Conservation (phyloP, 441 rosid genomes). For the Biscutella auriculata region DNA sequence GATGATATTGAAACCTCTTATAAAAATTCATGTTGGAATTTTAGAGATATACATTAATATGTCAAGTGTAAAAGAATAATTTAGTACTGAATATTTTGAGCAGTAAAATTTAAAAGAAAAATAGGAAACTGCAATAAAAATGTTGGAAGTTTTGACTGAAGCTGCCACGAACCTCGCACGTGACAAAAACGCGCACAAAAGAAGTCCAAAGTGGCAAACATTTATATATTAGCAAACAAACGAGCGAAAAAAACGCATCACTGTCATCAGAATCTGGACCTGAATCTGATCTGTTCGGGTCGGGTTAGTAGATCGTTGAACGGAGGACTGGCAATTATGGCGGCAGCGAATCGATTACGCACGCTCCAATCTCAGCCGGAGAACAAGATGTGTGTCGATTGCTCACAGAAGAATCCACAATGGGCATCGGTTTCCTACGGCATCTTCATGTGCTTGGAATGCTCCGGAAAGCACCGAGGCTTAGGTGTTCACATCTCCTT, state of each 20-base stretch:
- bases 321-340: constrained; percentile 34
- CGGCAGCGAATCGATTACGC: constrained; percentile 70
- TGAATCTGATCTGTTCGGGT: constrained; percentile 24
- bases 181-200: constrained; percentile 1
- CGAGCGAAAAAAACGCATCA: not conserved
- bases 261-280: constrained; percentile 17
- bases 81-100: too few species aligned
- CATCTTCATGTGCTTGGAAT: constrained; percentile 89
- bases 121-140: too few species aligned
- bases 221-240: constrained; percentile 3
- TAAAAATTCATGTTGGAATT: too few species aligned
- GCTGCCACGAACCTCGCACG: constrained; percentile 15
- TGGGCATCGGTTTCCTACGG: constrained; percentile 99
- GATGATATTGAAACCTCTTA: too few species aligned
- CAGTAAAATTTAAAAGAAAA: too few species aligned
- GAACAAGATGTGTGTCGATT: constrained; percentile 87
- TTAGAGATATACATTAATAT: too few species aligned
- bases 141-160: not conserved
- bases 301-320: constrained; percentile 14
- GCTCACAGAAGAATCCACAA: constrained; percentile 91
- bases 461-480: constrained; percentile 97
- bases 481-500: constrained; percentile 96
- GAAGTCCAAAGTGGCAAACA: not conserved
- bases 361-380: constrained; percentile 70
- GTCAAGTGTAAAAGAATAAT: too few species aligned